Percentiles rank a stretch among this genome's conserved stretches.
phyloP scores from a whole-genome alignment of 2,329 filamentous ascomycete genomes.

The Xylaria sp. region DNA sequence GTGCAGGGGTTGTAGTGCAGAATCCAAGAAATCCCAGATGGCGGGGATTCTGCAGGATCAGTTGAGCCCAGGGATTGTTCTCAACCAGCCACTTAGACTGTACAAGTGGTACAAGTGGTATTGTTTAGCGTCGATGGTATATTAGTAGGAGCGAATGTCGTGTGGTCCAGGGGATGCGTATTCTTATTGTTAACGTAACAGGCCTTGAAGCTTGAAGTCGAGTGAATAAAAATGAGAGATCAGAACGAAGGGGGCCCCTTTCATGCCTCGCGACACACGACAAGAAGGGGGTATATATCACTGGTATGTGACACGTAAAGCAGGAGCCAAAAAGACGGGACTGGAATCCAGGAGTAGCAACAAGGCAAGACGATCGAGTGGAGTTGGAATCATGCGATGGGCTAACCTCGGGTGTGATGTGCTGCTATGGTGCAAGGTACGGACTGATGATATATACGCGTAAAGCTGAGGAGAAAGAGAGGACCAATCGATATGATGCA shows the following conservation, averaged over 20 bases:
- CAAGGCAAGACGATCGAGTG: slow-evolving; percentile 20
- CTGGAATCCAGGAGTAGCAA: slow-evolving; percentile 25
- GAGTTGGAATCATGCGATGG: slow-evolving; percentile 21
- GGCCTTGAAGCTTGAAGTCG: background rate
- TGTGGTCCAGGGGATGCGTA: too few species aligned
- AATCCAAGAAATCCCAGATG: background rate
- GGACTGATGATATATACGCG: background rate
- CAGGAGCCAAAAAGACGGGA: slow-evolving; percentile 1
- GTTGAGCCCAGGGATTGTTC: slow-evolving; percentile 5
- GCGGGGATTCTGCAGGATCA: slow-evolving; percentile 5
- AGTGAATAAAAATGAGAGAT: background rate
- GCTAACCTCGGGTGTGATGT: background rate
- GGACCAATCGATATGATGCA: background rate
- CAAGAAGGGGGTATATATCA: slow-evolving; percentile 6
- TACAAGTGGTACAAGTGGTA: background rate
- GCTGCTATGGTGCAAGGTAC: background rate
- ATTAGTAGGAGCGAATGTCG: background rate
- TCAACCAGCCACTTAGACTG: background rate
- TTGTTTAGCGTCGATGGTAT: background rate
- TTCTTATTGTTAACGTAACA: background rate
- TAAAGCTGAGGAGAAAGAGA: background rate
- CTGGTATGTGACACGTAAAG: slow-evolving; percentile 1
- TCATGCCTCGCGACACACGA: too few species aligned
- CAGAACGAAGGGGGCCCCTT: background rate
- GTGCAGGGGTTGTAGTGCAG: background rate